A percentile compares a stretch with the other conserved stretches of the same genome.
Conservation (phyloP, 129 eudicot species). For the Escallonia rubra region DNA sequence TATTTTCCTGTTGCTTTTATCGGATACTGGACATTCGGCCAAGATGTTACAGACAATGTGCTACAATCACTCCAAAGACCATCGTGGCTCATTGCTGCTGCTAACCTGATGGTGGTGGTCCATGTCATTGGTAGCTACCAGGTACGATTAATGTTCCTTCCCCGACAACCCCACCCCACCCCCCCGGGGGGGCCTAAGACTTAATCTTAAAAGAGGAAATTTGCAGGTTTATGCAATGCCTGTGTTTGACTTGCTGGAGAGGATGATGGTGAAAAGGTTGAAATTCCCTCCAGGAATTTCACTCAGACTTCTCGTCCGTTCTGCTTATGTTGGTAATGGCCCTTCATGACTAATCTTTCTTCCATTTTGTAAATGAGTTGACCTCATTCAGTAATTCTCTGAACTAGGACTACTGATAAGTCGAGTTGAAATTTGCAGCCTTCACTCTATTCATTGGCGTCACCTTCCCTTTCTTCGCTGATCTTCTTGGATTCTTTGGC, state of each 20-base stretch:
- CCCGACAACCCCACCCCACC: no score
- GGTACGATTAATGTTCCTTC: slow-evolving; percentile 19
- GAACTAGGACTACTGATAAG: no score
- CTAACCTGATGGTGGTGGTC: slow-evolving; percentile 87
- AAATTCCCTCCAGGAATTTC: slow-evolving; percentile 48
- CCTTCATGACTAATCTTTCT: neutral
- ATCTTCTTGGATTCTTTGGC: slow-evolving; percentile 96
- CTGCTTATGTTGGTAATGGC: slow-evolving; percentile 76
- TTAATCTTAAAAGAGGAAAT: no score
- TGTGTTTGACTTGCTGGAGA: slow-evolving; percentile 69
- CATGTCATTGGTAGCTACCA: slow-evolving; percentile 97
- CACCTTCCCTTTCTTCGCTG: slow-evolving; percentile 94
- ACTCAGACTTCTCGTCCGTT: slow-evolving; percentile 59
- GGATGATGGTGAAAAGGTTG: slow-evolving; percentile 26
- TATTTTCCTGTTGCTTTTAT: slow-evolving; percentile 87
- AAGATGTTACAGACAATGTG: slow-evolving; percentile 85
- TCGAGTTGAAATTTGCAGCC: slow-evolving; percentile 40
- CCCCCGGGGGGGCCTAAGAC: no score
- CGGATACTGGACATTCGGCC: slow-evolving; percentile 93
- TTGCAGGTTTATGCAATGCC: slow-evolving; percentile 95
- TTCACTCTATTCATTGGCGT: slow-evolving; percentile 78
- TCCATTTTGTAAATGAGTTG: no score
- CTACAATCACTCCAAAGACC: slow-evolving; percentile 71
- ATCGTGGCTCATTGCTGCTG: slow-evolving; percentile 86
- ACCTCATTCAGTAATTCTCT: no score